Evolutionary conservation across 164 flowering plant genomes (phyloP).

Genomic region (Tetracentron sinense): DNA sequence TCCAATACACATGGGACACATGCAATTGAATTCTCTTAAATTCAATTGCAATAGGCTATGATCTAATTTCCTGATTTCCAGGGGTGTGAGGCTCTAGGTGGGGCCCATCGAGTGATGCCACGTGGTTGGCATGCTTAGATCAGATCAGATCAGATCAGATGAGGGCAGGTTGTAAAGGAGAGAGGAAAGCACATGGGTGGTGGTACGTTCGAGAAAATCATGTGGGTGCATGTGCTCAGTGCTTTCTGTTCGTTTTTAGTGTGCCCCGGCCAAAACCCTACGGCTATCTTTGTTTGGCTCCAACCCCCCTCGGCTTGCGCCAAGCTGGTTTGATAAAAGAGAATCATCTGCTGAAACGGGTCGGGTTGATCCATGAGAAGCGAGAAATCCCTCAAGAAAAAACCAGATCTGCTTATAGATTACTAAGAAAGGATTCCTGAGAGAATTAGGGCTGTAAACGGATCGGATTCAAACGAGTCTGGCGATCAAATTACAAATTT

Average conservation of each 20-base stretch:
- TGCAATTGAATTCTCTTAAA: neutral
- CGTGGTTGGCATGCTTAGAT: neutral
- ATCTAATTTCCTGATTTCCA: neutral
- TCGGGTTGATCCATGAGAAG: too few species aligned
- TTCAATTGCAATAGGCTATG: neutral
- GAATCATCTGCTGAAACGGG: too few species aligned
- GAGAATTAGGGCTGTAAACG: too few species aligned
- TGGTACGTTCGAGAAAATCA: conserved; percentile 10
- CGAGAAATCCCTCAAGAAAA: too few species aligned
- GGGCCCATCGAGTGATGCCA: neutral
- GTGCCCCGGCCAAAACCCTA: neutral
- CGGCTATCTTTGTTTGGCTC: neutral
- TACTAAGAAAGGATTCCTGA: too few species aligned
- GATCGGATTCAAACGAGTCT: too few species aligned
- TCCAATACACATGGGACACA: too few species aligned
- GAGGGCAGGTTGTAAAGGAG: neutral
- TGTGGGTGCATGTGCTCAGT: conserved; percentile 21
- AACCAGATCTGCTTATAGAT: too few species aligned
- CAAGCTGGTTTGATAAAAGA: too few species aligned
- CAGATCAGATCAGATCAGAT: neutral
- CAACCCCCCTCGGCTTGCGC: neutral
- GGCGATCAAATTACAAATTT: too few species aligned
- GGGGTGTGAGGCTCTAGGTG: conserved; percentile 3
- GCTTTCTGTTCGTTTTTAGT: conserved; percentile 9
- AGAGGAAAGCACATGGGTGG: conserved; percentile 11